These are phyloP conservation scores for Lentinula lateritia DNA, from an alignment of 768 basidiomycete genomes.

Conservation along the genomic window DNA sequence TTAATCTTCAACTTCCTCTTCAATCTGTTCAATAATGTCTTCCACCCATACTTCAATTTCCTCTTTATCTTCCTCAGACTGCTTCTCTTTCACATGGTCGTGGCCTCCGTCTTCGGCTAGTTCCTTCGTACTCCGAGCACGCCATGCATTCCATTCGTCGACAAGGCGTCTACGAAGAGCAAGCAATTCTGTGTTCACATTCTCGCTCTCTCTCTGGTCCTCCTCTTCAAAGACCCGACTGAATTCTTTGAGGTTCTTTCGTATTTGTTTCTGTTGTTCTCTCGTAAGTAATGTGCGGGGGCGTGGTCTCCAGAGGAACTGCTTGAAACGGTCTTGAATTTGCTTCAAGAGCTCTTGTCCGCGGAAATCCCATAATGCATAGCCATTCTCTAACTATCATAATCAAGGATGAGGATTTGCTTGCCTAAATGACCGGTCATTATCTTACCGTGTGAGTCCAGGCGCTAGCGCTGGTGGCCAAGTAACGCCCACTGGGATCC, in stretches of 20 bases:
- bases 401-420: background rate
- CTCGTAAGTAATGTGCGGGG: conserved; percentile 81
- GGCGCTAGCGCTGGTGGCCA: conserved; percentile 89
- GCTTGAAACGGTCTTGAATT: conserved; percentile 93
- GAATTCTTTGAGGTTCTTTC: conserved; percentile 88
- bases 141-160: conserved; percentile 99
- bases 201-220: conserved; percentile 92
- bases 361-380: conserved; percentile 95
- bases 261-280: conserved; percentile 82
- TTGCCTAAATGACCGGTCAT: background rate
- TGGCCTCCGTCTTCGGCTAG: conserved; percentile 49
- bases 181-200: conserved; percentile 89
- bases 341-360: conserved; percentile 92
- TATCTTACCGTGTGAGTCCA: conserved; percentile 87
- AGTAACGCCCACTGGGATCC: conserved; percentile 94
- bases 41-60: conserved; percentile 94
- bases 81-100: conserved; percentile 26
- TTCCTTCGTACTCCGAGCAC: conserved; percentile 63
- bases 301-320: conserved; percentile 98
- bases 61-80: conserved; percentile 57
- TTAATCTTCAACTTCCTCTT: conserved; percentile 68
- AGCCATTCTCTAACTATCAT: conserved; percentile 89
- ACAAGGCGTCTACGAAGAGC: conserved; percentile 87
- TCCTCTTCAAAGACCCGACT: conserved; percentile 93
- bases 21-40: conserved; percentile 87